Evolutionary conservation across 106 monocot genomes (phyloP), one percentile per base, ranked within the genome.

Genomic region (Apostasia ramifera): DNA sequence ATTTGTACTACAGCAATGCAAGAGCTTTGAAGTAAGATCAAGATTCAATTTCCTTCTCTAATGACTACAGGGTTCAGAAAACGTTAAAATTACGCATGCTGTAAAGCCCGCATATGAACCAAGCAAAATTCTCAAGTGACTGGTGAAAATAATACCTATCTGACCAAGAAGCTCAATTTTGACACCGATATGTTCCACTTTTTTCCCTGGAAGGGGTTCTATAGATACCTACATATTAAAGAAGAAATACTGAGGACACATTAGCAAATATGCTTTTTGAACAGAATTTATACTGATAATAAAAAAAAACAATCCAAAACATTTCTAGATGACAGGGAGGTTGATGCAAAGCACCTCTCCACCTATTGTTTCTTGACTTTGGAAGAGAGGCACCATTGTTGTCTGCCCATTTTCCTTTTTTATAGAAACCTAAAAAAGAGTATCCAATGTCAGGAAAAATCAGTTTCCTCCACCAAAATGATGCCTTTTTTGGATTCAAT

Each of bases 121-220:
- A 26, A 26, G 26, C 26, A 26, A 26, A 26, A 26, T 26, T 26
- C 26, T 26, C 26, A 26, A 26, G 26, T 26, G 26, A 50, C 4
- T 26, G 9, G 7, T 14, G 43, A 8, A 58, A 73, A 40, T 40
- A 61, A 81, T 60, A 92, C 91, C 95, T 82, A 97, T 97, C 62
- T 92, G 92, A 37, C 95, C 92, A 79, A 97, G 83, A 68, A 97
- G 78, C 77, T 97, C 95, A 73, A 97, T 83, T 53, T 97, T 97
- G 40, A 97, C 81, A 75, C 95, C 95, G 70, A 55, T 82, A 71
- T 97, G 95, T 74, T 97, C 92, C 57, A 97, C 73, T 77, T 85
- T 97, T 79, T 97, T 97, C 8, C 95, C 95, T 53, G 80, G 89
- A 72, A 86, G n/a, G 15, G 92, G 95, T 57, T 84, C 92, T 61